These are phyloP conservation scores for Chaetomium olivaceum DNA, from an alignment of 2,329 filamentous ascomycete genomes.

Conservation along the genomic window DNA sequence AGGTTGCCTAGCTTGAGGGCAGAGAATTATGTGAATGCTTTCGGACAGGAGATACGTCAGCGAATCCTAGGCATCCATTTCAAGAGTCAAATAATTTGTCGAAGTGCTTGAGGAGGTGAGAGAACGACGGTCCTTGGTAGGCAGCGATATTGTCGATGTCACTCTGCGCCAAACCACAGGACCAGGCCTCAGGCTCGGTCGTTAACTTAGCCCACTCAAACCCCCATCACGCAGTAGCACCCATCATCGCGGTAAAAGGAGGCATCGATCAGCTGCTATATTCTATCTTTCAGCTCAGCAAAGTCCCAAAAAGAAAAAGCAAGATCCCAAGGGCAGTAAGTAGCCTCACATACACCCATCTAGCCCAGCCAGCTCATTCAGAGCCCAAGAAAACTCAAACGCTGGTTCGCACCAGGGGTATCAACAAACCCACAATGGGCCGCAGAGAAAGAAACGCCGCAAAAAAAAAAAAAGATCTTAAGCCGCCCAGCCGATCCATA, in stretches of 20 bases:
- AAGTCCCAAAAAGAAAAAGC: not conserved
- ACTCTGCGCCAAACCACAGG: not conserved
- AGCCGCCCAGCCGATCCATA: not conserved
- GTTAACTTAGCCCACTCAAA: not conserved
- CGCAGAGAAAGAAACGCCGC: constrained; percentile 1
- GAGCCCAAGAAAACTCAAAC: constrained; percentile 8
- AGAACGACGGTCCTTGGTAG: not conserved
- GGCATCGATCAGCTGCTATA: not conserved
- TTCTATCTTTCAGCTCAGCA: not conserved
- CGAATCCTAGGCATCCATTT: not conserved
- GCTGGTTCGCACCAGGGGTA: constrained; percentile 21
- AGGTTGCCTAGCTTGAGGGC: not conserved
- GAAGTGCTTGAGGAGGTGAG: not conserved
- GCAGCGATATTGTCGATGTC: not conserved
- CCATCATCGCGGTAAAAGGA: not conserved
- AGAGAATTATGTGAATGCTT: not conserved
- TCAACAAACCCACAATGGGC: constrained; percentile 13
- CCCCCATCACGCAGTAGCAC: not conserved
- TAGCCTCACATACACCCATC: not conserved
- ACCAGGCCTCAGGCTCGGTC: not conserved
- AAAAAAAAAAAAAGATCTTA: not conserved
- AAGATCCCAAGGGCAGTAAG: not conserved
- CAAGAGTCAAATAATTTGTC: not conserved
- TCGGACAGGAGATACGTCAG: not conserved
- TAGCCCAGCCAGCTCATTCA: not conserved